Conservation (phyloP, 2,329 filamentous ascomycete species). For the Hymenoscyphus repandus region DNA sequence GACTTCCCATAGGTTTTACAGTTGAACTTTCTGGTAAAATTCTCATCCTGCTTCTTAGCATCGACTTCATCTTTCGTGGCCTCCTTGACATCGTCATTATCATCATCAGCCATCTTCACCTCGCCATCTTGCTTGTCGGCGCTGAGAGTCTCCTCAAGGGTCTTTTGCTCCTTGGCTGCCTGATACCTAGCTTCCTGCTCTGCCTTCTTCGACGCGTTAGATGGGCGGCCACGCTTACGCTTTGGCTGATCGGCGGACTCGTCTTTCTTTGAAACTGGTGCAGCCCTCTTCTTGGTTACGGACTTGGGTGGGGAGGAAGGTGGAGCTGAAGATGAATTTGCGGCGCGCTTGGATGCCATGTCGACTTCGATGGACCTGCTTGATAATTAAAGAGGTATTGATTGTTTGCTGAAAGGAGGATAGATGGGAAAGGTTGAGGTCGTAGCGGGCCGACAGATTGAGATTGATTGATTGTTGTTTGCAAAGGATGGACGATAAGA, state of each 20-base stretch:
- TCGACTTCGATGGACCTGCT: too few species aligned
- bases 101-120: slow-evolving; percentile 23
- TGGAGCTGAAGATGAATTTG: background rate
- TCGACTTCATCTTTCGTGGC: slow-evolving; percentile 1
- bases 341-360: background rate
- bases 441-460: too few species aligned
- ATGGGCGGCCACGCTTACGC: slow-evolving; percentile 2
- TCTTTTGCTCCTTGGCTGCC: background rate
- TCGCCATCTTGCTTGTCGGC: background rate
- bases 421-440: too few species aligned
- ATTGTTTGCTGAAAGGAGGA: too few species aligned
- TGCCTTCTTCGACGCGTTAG: background rate
- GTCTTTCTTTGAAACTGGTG: background rate
- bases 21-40: slow-evolving; percentile 12
- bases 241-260: background rate
- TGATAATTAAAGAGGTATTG: too few species aligned
- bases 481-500: too few species aligned
- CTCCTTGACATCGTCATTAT: slow-evolving; percentile 6
- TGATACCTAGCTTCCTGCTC: background rate
- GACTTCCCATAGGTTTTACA: slow-evolving; percentile 17
- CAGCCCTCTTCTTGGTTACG: background rate
- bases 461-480: too few species aligned
- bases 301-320: background rate
- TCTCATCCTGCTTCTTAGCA: slow-evolving; percentile 1
- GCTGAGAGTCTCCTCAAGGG: background rate